Evolutionary conservation across 768 basidiomycete species (phyloP), one percentile per base, ranked within the genome.

Genomic region (Rhizopogon salebrosus): DNA sequence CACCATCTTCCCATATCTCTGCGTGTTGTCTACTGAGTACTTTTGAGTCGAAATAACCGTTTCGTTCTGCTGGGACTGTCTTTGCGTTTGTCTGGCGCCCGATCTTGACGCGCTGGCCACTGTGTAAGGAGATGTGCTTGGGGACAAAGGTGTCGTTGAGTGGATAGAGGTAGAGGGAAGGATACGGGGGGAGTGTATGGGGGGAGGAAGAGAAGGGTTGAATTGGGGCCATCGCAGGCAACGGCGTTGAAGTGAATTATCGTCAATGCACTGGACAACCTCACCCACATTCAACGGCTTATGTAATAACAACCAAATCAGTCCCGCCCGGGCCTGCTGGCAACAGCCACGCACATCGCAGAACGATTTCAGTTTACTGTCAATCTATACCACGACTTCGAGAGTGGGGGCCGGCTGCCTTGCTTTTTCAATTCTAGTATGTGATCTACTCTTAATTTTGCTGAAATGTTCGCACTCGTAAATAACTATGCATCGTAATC

Each of bases 1-100:
- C 84, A 39, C 70, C 75, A 55, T 95, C 92, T 73, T 92, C 94
- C 95, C 88, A 99, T n/a, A 99, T 90, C 72, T 98, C 95, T 13
- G 95, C 95, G 65, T 98, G 95, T 73, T 91, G 89, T 60, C 95
- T 77, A 60, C 89, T 92, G 55, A 99, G 77, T 7, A 98, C 87
- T 67, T 98, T 98, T 22, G 87, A 89, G 73, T 98, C 95, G 67
- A 99, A 98, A 74, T 89, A 99, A 9, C 94, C 95, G 65, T 99
- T 98, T 63, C 89, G 78, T 65, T 95, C 92, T 10, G 81, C 84
- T 16, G 95, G 95, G 27, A 91, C 84, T 0, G 94, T 97, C 78
- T 97, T 97, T 52, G 87, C 85, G 69, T 94, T 97, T 14, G 94
- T 98, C 72, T 98, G 95, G 52, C 95, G 75, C 16, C 95, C 95